These are phyloP conservation scores for Xanthoceras sorbifolium DNA, from an alignment of 345 rosid species.

Conservation along the genomic window DNA sequence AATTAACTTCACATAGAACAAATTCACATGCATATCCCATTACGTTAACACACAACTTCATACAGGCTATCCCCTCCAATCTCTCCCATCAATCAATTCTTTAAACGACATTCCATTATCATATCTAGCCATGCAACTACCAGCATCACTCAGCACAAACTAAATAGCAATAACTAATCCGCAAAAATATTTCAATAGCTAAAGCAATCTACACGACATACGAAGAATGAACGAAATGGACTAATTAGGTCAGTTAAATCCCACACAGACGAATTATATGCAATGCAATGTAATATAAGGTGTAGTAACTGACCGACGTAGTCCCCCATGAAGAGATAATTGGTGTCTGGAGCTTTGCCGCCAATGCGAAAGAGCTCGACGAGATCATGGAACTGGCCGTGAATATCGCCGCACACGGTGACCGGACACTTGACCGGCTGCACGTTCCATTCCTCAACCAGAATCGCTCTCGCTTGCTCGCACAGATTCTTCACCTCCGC, in stretches of 20 bases:
- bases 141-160: not conserved
- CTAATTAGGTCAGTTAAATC: not conserved
- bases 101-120: not conserved
- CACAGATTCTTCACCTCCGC: slow-evolving; percentile 50
- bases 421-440: slow-evolving; percentile 58
- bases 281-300: not conserved
- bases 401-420: slow-evolving; percentile 57
- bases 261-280: not conserved
- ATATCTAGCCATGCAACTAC: not conserved
- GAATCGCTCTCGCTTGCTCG: slow-evolving; percentile 47
- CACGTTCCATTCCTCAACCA: slow-evolving; percentile 59
- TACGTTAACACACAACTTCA: not conserved
- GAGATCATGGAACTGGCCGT: slow-evolving; percentile 60
- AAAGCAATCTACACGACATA: not conserved
- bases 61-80: not conserved
- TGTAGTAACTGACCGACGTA: slow-evolving; percentile 43
- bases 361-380: slow-evolving; percentile 59
- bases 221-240: not conserved
- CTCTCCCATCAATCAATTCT: not conserved
- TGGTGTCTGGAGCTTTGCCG: slow-evolving; percentile 54
- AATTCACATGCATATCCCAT: not conserved
- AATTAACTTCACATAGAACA: not conserved
- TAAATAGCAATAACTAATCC: not conserved
- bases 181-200: not conserved
- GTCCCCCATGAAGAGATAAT: slow-evolving; percentile 62